Conservation (phyloP, 1,139 yeast genomes). For the Blastobotrys serpentis region DNA sequence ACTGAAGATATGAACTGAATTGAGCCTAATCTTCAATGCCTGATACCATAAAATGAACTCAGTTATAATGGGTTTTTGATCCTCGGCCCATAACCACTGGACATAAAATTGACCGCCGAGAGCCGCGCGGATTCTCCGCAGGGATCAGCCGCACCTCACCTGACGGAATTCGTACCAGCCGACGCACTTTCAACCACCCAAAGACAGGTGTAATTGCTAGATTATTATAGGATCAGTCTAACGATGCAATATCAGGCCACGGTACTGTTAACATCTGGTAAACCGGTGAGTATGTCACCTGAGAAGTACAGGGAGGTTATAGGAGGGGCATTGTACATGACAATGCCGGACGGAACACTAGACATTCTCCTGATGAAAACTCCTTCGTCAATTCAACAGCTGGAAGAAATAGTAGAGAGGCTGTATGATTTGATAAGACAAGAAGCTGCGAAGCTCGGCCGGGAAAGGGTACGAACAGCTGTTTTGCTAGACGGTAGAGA, state of each 20-base stretch:
- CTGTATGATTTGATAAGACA: conserved; percentile 33
- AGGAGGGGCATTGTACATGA: conserved; percentile 31
- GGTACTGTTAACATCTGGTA: conserved; percentile 30
- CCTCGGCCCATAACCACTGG: too few species aligned
- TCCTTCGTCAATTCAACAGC: conserved; percentile 32
- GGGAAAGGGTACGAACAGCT: conserved; percentile 34
- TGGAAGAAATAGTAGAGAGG: conserved; percentile 33
- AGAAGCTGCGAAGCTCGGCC: conserved; percentile 24
- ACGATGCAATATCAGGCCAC: conserved; percentile 32
- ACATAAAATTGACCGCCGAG: too few species aligned
- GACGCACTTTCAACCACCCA: neutral
- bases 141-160: conserved; percentile 2
- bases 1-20: too few species aligned
- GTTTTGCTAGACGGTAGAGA: conserved; percentile 40
- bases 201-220: too few species aligned
- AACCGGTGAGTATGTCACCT: conserved; percentile 22
- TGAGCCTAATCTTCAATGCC: too few species aligned
- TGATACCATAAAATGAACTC: too few species aligned
- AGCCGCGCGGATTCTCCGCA: too few species aligned
- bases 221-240: too few species aligned
- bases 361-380: conserved; percentile 37
- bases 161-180: conserved; percentile 7
- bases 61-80: too few species aligned
- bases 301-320: conserved; percentile 29
- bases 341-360: conserved; percentile 35